These are phyloP conservation scores for Calonectria hongkongensis DNA, from an alignment of 2,329 filamentous ascomycete species.

Conservation along the genomic window DNA sequence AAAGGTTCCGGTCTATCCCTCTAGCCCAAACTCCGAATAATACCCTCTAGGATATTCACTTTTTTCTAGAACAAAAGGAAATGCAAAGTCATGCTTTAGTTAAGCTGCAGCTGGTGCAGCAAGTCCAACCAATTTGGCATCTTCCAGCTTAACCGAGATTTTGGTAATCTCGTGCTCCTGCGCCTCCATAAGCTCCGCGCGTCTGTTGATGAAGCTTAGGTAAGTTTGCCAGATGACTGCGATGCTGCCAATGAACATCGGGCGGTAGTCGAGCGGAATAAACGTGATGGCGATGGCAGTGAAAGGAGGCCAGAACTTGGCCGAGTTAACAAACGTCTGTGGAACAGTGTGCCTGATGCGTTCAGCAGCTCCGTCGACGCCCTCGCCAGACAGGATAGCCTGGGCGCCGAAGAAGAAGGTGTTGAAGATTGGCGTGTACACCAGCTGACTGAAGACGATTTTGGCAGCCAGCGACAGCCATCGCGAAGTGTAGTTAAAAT, in stretches of 20 bases:
- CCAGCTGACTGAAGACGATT: slow-evolving; percentile 85
- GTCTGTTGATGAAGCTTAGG: slow-evolving; percentile 85
- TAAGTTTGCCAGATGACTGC: slow-evolving; percentile 96
- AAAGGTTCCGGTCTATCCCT: background rate
- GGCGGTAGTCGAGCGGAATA: slow-evolving; percentile 85
- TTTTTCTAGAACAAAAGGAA: slow-evolving; percentile 29
- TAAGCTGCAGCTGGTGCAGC: slow-evolving; percentile 33
- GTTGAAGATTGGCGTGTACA: slow-evolving; percentile 90
- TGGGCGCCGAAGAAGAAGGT: slow-evolving; percentile 89
- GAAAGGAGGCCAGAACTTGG: slow-evolving; percentile 91
- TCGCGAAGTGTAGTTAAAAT: slow-evolving; percentile 90
- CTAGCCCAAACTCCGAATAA: slow-evolving; percentile 14
- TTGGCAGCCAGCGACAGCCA: slow-evolving; percentile 83
- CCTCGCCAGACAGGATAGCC: slow-evolving; percentile 82
- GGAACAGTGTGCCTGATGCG: slow-evolving; percentile 86
- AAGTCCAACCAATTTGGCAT: slow-evolving; percentile 6
- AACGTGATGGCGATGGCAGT: slow-evolving; percentile 93
- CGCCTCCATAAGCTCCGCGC: slow-evolving; percentile 72
- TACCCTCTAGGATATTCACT: slow-evolving; percentile 24
- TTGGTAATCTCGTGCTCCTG: slow-evolving; percentile 28
- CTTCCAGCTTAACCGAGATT: slow-evolving; percentile 14
- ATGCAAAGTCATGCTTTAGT: background rate
- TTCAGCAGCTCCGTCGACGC: slow-evolving; percentile 77
- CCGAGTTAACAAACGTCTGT: slow-evolving; percentile 83
- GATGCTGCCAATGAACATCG: slow-evolving; percentile 85